Evolutionary conservation across 2,329 filamentous ascomycete species (phyloP).

Genomic region (Aspergillus aculeatinus): DNA sequence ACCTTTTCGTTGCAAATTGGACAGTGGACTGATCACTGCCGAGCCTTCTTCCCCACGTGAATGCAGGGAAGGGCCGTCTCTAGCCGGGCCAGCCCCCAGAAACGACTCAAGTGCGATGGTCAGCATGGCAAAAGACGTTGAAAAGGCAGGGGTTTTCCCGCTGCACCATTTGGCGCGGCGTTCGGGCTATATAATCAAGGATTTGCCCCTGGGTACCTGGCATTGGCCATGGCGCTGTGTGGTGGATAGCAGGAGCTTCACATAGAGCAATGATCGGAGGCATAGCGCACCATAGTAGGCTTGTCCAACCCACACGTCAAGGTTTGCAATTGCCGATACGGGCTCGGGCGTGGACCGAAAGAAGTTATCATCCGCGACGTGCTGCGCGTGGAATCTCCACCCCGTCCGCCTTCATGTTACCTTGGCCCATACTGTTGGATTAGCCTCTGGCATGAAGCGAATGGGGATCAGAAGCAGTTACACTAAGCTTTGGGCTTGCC

Average conservation of each 20-base stretch:
- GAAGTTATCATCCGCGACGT: background rate
- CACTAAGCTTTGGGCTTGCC: background rate
- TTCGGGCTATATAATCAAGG: conserved; percentile 5
- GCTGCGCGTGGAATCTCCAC: background rate
- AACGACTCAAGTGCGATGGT: conserved; percentile 6
- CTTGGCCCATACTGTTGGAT: background rate
- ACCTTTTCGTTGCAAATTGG: conserved; percentile 1
- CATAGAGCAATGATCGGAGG: background rate
- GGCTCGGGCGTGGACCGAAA: background rate
- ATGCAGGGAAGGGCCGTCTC: background rate
- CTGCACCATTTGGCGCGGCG: background rate
- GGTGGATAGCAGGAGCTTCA: background rate
- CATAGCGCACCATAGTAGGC: background rate
- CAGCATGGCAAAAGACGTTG: background rate
- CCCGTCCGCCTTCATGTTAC: background rate
- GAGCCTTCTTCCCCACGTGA: background rate
- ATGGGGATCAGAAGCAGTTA: background rate
- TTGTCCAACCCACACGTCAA: background rate
- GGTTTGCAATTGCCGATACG: background rate
- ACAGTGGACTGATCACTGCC: conserved; percentile 2
- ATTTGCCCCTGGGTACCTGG: background rate
- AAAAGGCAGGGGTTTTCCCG: background rate
- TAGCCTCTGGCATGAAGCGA: background rate
- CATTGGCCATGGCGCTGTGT: background rate
- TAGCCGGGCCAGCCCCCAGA: background rate